Base-by-base conservation (phyloP, 768 basidiomycete species). In the Trametes meyenii region DNA sequence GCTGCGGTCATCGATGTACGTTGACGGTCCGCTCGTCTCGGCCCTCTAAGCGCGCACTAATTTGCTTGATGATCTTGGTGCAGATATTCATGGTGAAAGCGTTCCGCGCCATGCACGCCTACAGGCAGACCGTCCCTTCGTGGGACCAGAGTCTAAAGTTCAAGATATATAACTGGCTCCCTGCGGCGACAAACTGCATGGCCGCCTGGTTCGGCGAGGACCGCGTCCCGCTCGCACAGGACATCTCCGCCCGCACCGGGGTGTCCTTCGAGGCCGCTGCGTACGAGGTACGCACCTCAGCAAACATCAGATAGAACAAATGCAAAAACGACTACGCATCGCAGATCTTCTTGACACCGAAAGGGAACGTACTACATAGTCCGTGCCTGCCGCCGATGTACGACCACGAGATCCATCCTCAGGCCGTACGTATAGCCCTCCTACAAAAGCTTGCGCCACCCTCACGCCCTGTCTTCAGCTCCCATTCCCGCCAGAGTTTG, bases 341-440 rank as follows among this genome's bases (percentile, higher is more conserved):
- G 35, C 44, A 60, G 56, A 16, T 62, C 11, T 16, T 52, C n/a
- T 23, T 4, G 10, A 5, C 35, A 5, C 26, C 36, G 2, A 16
- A 19, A 8, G 60, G 60, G 5, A 33, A 43, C 13, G 38, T 71
- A 13, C 39, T 66, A 6, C 33, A 48, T 0, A 35, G 49, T 5
- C 65, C 68, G 0, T 65, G 65, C 11, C 24, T 69, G 12, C 70
- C 70, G 8, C 45, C 63, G 1, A 64, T 70, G 53, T 66, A 68
- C 39, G 61, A 67, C 43, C 53, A 65, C 36, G 69, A 70, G 33
- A 38, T 24, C 4, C 49, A 54, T 29, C 66, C 67, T 6, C 70
- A 69, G 29, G 19, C 40, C 5, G 68, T 67, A 54, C 21, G 57
- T 55, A 12, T 26, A 16, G 10, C 29, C 24, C 11, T 19, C 11